Conservation (phyloP, 306 rosid genomes). For the Vigna trinervia region DNA sequence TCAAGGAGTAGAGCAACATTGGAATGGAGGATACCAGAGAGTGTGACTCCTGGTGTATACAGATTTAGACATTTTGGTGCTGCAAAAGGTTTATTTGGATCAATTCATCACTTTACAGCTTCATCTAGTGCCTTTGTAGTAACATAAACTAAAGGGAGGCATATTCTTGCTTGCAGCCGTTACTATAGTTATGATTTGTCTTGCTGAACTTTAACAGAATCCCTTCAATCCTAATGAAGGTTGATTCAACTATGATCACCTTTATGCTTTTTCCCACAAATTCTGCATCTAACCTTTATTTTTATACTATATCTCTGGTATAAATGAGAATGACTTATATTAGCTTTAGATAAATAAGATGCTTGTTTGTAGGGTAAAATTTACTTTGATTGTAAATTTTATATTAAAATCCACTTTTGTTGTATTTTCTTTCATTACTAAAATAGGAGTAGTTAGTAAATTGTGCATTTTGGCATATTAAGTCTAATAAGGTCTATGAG, state of each 20-base stretch:
- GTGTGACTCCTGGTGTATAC: constrained; percentile 72
- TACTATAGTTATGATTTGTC: constrained; percentile 11
- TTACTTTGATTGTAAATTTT: too few species aligned
- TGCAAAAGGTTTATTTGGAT: constrained; percentile 66
- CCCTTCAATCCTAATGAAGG: constrained; percentile 5
- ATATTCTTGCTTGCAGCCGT: neutral
- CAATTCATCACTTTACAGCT: constrained; percentile 79
- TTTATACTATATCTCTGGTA: neutral
- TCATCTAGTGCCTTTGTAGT: constrained; percentile 84
- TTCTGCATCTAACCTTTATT: neutral
- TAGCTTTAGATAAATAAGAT: too few species aligned
- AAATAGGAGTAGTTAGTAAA: too few species aligned
- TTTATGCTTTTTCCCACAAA: neutral
- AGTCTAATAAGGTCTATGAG: too few species aligned
- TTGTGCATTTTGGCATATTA: too few species aligned
- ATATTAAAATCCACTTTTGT: too few species aligned
- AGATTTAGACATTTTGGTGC: constrained; percentile 89
- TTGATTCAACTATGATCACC: neutral
- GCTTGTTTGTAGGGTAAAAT: too few species aligned
- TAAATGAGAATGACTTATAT: too few species aligned
- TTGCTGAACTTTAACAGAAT: constrained; percentile 18
- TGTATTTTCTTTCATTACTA: too few species aligned
- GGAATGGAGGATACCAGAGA: constrained; percentile 84
- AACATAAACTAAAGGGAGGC: constrained; percentile 52
- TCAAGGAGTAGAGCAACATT: constrained; percentile 70